Evolutionary conservation across 345 rosid species (phyloP), one percentile per base, ranked within the genome.

Genomic region (Rhodamnia rubescens): DNA sequence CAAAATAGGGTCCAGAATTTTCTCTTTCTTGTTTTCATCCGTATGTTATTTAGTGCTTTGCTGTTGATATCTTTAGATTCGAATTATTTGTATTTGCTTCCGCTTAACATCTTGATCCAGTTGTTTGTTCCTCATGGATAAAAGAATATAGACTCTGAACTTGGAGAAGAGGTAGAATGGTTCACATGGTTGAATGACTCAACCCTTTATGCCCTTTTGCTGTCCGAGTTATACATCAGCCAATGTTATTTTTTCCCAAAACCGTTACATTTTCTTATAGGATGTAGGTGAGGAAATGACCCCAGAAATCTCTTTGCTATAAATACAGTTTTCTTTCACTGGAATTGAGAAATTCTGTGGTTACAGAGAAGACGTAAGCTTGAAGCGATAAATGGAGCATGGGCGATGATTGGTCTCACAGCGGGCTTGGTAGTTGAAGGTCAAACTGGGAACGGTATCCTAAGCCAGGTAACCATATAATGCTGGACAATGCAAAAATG

Each of bases 361-460:
- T 53, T 85, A n/a, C 81, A 97, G 98, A 92, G 95, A 86, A 90
- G 90, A 85, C 95, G 95, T n/a, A 89, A 87, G 90, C 93, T 94
- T 82, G 99, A 97, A 85, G 98, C 99, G 27, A 94, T 95, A 83
- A 95, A 95, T 36, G 99, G 98, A 82, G 95, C 98, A 0, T 97
- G 98, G 98, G 98, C 98, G 58, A 92, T 94, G 96, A 92, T 95
- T 42, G 99, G 99, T 86, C 97, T 95, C 86, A 88, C 92, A 9
- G 92, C 91, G 82, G 98, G 94, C 75, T 90, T 95, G 85, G 94
- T 95, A 50, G 92, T 95, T 69, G 98, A 97, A 95, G 96, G 94
- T n/a, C 93, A 91, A 54, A 95, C 96, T 0, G 98, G 98, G 27
- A 90, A 95, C 89, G 87, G 92, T 83, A 86, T 95, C 75, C 64